Base-by-base conservation (phyloP, 768 basidiomycete genomes). In the Lanmaoa pseudosensibilis region DNA sequence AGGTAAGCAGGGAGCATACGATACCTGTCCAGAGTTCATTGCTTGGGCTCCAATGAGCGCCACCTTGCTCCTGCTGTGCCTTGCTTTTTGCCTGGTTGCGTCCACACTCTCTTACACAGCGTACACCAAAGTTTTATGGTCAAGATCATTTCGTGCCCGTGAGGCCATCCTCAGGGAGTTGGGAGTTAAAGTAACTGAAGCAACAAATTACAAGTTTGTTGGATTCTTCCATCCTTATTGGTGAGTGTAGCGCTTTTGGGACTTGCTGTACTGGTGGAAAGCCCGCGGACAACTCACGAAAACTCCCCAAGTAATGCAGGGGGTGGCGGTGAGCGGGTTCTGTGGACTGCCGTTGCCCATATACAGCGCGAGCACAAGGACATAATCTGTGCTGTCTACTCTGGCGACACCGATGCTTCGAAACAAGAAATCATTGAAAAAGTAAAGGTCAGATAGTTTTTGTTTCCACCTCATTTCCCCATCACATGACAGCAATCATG, bases 191-290 rank as follows among this genome's bases (percentile, higher is more conserved):
- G 39, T 23, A 16, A 36, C 52, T 0, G 16, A 56, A 33, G 13
- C 48, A 9, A 58, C 16, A 32, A 48, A 56, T 5, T 56, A 57
- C 46, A 74, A 65, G 45, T 72, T 94, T 19, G 76, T 94, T 3
- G 94, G 90, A 0, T 89, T 95, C 75, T 96, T 97, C 69, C 95
- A 98, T 76, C 95, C 95, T 0, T 98, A 95, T 69, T 98, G 94
- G 94, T 94, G 64, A 74, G 84, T 66, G 15, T 6, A 43, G 18
- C 45, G 2, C 40, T 37, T 37, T 56, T 10, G 3, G 21, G 33
- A 19, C 41, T 55, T 34, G 19, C 23, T 30, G 34, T 37, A 46
- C 13, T 32, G 34, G 25, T 19, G 46, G 21, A 25, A 27, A 40
- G 32, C 27, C 12, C 21, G 18, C 44, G 30, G 55, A 50, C 39